Base-by-base conservation (phyloP, 768 basidiomycete genomes). In the Pleurotus cornucopiae region DNA sequence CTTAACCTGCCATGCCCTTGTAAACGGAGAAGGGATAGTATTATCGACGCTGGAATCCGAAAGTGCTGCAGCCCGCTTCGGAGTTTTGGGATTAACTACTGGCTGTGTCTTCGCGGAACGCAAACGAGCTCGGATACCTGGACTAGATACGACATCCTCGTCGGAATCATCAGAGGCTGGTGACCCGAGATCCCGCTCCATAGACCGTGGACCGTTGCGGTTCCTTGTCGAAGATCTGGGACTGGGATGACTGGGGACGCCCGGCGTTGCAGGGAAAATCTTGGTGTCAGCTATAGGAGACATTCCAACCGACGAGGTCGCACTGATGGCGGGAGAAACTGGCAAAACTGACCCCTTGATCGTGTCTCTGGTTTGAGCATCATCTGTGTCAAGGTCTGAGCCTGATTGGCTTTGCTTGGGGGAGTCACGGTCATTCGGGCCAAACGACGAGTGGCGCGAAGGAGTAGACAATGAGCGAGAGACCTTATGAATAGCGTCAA, bases 11-110 rank as follows among this genome's bases (percentile, higher is more conserved):
- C 41, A 41, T 13, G 38, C 51, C 39, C 25, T 53, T 11, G 51
- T 53, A 23, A 39, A n/a, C 20, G 51, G 51, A 5, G 51, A 53
- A 41, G 51, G 51, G 39, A 53, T 41, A 41, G 23, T 11, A 11
- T 16, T 18, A 7, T 53, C 51, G 21, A 20, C 14, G 14, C 51
- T 38, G 6, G 51, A 53, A 7, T 53, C 51, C n/a, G 51, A 53
- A 2, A 18, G 16, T 9, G 18, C 26, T 11, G 21, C 14, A 34
- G 26, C 23, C 46, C 21, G 16, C 14, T 16, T 25, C 23, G 46
- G 18, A 20, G 13, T 47, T 18, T 16, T 14, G 13, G 16, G n/a
- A 16, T 14, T 3, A 16, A 20, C 23, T 12, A 23, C 21, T 47
- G n/a, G n/a, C 5, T 14, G 16, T 1, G 46, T 14, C 13, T 6